These are phyloP conservation scores for Cladochytrium replicatum DNA, from an alignment of 192 early-diverging fungal species.

Conservation along the genomic window DNA sequence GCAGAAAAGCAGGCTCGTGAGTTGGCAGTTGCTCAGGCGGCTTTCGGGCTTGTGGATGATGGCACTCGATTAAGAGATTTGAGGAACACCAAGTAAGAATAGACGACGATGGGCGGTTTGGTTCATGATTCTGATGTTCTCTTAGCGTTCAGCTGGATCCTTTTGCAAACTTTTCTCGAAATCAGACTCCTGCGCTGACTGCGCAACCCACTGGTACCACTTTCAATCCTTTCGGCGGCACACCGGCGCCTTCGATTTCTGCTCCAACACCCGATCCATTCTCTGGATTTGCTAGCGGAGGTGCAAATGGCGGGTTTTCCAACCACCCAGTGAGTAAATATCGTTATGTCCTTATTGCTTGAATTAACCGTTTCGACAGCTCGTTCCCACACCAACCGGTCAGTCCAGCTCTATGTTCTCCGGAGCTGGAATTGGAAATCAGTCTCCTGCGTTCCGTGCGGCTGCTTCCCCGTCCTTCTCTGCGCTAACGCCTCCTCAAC, in stretches of 20 bases:
- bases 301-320: not conserved
- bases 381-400: not conserved
- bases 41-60: not conserved
- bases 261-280: no score
- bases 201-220: not conserved
- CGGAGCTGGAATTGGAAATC: not conserved
- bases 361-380: not conserved
- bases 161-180: not conserved
- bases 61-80: not conserved
- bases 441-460: not conserved
- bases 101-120: not conserved
- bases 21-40: not conserved
- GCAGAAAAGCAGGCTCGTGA: not conserved
- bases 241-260: no score
- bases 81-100: not conserved
- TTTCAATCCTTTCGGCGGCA: not conserved
- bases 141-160: not conserved
- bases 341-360: not conserved
- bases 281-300: not conserved
- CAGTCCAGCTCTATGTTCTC: not conserved
- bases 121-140: not conserved
- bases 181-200: not conserved
- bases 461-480: not conserved
- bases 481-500: no score
- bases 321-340: not conserved